phyloP scores from a whole-genome alignment of 1,284 basidiomycete genomes.

The Trichosporon sp. region DNA sequence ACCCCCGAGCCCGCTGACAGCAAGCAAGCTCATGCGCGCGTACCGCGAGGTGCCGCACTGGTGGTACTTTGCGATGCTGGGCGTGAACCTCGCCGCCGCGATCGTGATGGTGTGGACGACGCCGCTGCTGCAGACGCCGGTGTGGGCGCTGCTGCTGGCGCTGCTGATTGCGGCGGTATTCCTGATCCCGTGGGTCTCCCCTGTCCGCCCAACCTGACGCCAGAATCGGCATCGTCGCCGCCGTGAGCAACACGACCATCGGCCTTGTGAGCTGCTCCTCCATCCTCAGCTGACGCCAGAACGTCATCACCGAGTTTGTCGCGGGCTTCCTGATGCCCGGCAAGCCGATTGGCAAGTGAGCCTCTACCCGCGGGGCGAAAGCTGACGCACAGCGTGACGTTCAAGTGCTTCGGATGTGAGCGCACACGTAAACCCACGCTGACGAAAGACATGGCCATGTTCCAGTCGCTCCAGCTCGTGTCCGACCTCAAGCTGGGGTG shows the following conservation, averaged over 20 bases:
- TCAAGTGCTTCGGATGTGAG: slow-evolving; percentile 49
- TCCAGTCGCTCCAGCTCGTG: slow-evolving; percentile 49
- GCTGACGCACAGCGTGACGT: slow-evolving; percentile 40
- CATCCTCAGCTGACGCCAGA: slow-evolving; percentile 22
- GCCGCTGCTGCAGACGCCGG: slow-evolving; percentile 51
- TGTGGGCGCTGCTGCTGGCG: slow-evolving; percentile 53
- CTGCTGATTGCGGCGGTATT: slow-evolving; percentile 51
- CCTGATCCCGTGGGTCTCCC: slow-evolving; percentile 38
- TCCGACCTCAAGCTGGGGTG: slow-evolving; percentile 53
- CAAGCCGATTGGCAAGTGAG: slow-evolving; percentile 53
- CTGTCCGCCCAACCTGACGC: slow-evolving; percentile 28
- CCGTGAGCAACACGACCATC: slow-evolving; percentile 53
- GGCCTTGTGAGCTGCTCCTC: slow-evolving; percentile 36
- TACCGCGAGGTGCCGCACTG: slow-evolving; percentile 44
- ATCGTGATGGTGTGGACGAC: slow-evolving; percentile 51
- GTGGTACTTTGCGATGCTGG: slow-evolving; percentile 47
- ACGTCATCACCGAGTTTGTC: slow-evolving; percentile 54
- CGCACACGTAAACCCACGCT: slow-evolving; percentile 17
- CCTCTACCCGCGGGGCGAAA: not conserved
- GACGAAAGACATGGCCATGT: slow-evolving; percentile 50
- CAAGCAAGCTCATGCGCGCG: slow-evolving; percentile 45
- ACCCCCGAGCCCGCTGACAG: not conserved
- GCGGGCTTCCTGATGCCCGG: slow-evolving; percentile 54
- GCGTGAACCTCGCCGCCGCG: slow-evolving; percentile 42
- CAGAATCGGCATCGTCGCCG: slow-evolving; percentile 53